Evolutionary conservation across 2,329 filamentous ascomycete genomes (phyloP), one percentile per base, ranked within the genome.

Genomic region (Botrytis cinerea): DNA sequence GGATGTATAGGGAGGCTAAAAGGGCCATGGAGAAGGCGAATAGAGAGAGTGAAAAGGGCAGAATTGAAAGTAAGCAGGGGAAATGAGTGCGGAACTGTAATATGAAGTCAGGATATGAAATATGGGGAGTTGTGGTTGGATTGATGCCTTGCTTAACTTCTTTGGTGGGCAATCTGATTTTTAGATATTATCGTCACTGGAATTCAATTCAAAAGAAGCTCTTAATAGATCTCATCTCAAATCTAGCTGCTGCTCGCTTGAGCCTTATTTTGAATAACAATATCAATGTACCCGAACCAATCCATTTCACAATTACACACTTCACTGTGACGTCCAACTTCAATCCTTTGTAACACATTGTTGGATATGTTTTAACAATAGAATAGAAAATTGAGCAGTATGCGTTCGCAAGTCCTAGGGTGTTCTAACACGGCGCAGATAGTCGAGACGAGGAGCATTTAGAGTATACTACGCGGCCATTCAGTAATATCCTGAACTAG

Each of bases 1-100:
- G 81, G 73, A 83, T 85, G 75, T 86, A 76, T 72, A 74, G 76
- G 45, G 78, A 85, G 61, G 79, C 79, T 74, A 82, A 80, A 62
- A 83, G 80, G 75, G 80, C 82, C 32, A 85, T 84, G 80, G 84
- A 82, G 75, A 82, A 81, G 59, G 78, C 75, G 1, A 46, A 62
- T 12, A 62, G 40, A 20, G 48, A 35, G 20, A 61, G 25, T 28
- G 57, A 22, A 40, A 61, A 48, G 43, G 57, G 12, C n/a, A 57
- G 54, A 28, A 22, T 20, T n/a, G 57, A n/a, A 18, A 57, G 40
- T 32, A 54, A 25, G n/a, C 40, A 32, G 16, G 59, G 40, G 28
- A 20, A n/a, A 54, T 32, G n/a, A 32, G 38, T n/a, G 22, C 25
- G 35, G 35, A 40, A 18, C n/a, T 16, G 35, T 16, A 40, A n/a